Percentiles rank a stretch among this genome's conserved stretches.
Conservation (phyloP, 352 stramenopile species). For the Stephanocyclus meneghinianus region DNA sequence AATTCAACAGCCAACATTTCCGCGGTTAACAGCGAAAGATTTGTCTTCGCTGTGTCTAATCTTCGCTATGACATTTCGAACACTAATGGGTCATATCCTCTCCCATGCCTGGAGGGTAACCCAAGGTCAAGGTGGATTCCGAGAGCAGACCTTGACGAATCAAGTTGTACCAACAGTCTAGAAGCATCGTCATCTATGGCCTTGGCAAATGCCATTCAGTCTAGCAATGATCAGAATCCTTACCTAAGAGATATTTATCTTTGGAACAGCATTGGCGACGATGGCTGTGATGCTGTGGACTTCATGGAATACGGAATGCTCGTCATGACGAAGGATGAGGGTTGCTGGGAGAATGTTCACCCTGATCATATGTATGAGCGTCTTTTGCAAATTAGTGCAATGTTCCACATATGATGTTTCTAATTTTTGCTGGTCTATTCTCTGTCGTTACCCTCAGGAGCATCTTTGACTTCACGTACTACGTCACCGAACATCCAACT, state of each 20-base stretch:
- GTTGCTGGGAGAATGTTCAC: constrained; percentile 65
- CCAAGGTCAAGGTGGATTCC: constrained; percentile 48
- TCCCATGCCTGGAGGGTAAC: constrained; percentile 44
- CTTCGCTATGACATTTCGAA: constrained; percentile 43
- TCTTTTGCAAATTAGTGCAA: not conserved
- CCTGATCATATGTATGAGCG: constrained; percentile 57
- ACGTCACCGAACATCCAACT: constrained; percentile 31
- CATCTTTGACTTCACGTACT: constrained; percentile 58
- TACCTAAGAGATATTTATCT: constrained; percentile 56
- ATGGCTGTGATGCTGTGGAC: constrained; percentile 53
- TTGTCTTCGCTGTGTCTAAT: constrained; percentile 44
- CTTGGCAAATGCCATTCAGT: constrained; percentile 36
- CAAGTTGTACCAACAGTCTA: constrained; percentile 45
- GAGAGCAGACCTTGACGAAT: constrained; percentile 32
- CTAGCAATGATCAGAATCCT: constrained; percentile 58
- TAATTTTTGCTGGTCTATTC: not conserved
- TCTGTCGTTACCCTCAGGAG: constrained; percentile 18
- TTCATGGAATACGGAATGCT: constrained; percentile 55
- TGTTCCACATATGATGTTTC: too few relatives aligned
- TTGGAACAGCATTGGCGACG: constrained; percentile 49
- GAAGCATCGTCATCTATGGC: constrained; percentile 24
- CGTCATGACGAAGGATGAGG: constrained; percentile 49
- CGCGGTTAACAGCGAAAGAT: constrained; percentile 21
- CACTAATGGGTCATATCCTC: constrained; percentile 23
- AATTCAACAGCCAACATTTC: constrained; percentile 1